Evolutionary conservation across 768 basidiomycete genomes (phyloP).

Genomic region (Cantharellus anzutake): DNA sequence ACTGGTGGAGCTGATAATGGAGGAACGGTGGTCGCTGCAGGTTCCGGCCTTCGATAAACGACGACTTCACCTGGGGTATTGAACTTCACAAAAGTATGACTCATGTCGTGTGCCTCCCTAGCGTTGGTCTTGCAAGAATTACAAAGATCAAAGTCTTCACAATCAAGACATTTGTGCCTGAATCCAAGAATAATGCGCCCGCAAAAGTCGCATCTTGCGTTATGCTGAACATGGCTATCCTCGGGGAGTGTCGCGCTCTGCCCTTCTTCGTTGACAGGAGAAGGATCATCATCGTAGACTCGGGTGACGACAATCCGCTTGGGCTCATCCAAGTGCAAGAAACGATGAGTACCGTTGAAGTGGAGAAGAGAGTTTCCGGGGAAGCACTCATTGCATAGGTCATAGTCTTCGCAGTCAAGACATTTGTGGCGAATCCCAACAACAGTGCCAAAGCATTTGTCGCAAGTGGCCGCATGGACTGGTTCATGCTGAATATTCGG

Average conservation of each 20-base stretch:
- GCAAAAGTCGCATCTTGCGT: neutral
- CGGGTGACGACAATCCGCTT: neutral
- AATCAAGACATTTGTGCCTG: neutral
- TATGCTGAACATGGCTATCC: too few species aligned
- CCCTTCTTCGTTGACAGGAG: too few species aligned
- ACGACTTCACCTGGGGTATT: slow-evolving; percentile 42
- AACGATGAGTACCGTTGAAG: too few species aligned
- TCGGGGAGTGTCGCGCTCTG: too few species aligned
- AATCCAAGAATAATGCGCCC: neutral
- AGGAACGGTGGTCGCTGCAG: neutral
- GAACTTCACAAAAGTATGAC: slow-evolving; percentile 55
- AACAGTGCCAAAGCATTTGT: neutral
- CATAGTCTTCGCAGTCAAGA: slow-evolving; percentile 32
- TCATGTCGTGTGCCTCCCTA: slow-evolving; percentile 14
- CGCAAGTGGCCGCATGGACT: neutral
- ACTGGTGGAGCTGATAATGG: neutral
- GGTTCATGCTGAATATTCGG: neutral
- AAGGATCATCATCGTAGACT: slow-evolving; percentile 9
- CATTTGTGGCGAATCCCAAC: neutral
- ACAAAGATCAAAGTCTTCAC: slow-evolving; percentile 54
- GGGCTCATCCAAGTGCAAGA: too few species aligned
- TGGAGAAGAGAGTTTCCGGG: neutral
- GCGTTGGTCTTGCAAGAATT: slow-evolving; percentile 22
- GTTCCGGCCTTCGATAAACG: slow-evolving; percentile 34
- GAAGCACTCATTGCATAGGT: slow-evolving; percentile 46